phyloP scores from a whole-genome alignment of 2,329 filamentous ascomycete genomes.

The Talaromyces verruculosus region DNA sequence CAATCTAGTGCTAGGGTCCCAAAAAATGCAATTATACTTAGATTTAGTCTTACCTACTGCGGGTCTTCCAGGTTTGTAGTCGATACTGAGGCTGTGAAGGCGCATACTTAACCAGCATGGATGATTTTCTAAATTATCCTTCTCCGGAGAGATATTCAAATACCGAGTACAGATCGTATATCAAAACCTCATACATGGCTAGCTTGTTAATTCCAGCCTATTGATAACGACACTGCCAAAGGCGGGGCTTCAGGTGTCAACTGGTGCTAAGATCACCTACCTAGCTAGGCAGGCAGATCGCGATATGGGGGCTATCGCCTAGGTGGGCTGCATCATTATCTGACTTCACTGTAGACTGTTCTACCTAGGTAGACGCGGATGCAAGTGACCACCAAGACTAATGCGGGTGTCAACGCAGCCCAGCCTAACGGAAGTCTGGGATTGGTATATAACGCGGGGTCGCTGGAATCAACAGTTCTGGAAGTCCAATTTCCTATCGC shows the following conservation, averaged over 20 bases:
- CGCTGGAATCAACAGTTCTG: neutral
- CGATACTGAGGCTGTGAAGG: neutral
- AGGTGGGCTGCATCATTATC: neutral
- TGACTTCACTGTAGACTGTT: neutral
- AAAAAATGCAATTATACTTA: neutral
- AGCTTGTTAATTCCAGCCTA: neutral
- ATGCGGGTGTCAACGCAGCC: neutral
- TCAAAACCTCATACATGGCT: neutral
- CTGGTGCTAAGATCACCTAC: neutral
- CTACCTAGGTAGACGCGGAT: neutral
- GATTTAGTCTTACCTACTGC: too few relatives aligned
- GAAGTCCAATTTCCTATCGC: neutral
- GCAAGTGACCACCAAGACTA: neutral
- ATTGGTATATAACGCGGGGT: neutral
- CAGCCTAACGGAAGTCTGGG: neutral
- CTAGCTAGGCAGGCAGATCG: neutral
- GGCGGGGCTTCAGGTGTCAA: neutral
- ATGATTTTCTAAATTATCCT: neutral
- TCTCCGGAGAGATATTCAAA: neutral
- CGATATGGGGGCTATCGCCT: neutral
- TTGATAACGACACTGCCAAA: neutral
- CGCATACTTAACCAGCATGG: neutral
- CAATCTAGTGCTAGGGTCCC: neutral
- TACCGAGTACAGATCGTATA: neutral
- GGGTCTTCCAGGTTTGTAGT: too few relatives aligned